Evolutionary conservation across 2,329 filamentous ascomycete species (phyloP).

Genomic region (Byssochlamys sp.): DNA sequence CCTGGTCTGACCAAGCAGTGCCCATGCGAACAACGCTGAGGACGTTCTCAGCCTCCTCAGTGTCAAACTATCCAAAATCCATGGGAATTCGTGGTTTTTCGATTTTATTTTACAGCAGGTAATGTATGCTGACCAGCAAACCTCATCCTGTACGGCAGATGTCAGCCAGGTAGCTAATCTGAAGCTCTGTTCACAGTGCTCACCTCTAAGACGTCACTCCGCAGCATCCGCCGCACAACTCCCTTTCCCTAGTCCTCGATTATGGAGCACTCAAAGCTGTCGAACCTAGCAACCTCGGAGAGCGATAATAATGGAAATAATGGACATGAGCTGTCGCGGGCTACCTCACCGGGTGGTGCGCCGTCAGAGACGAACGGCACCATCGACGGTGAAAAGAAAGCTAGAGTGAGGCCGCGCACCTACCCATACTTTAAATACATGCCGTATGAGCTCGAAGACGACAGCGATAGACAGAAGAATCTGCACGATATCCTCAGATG

Average conservation of each 20-base stretch:
- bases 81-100: neutral
- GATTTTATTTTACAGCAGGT: neutral
- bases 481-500: slow-evolving; percentile 83
- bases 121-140: neutral
- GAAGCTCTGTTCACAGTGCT: neutral
- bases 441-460: slow-evolving; percentile 78
- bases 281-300: slow-evolving; percentile 26
- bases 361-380: slow-evolving; percentile 40
- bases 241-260: slow-evolving; percentile 12
- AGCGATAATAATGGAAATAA: slow-evolving; percentile 33
- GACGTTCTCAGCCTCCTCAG: slow-evolving; percentile 10
- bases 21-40: slow-evolving; percentile 19
- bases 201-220: neutral
- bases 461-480: slow-evolving; percentile 64
- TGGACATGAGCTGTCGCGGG: slow-evolving; percentile 66
- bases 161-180: neutral
- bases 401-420: slow-evolving; percentile 68
- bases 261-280: slow-evolving; percentile 27
- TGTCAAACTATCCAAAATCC: slow-evolving; percentile 4
- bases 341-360: slow-evolving; percentile 66
- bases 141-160: neutral
- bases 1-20: neutral
- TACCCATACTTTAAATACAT: slow-evolving; percentile 88
- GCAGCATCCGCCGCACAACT: slow-evolving; percentile 6
- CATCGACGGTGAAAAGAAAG: slow-evolving; percentile 47